Percentiles rank a stretch among this genome's conserved stretches.
Evolutionary conservation across 2,329 filamentous ascomycete species (phyloP).

Genomic region (Penicillium sp.): DNA sequence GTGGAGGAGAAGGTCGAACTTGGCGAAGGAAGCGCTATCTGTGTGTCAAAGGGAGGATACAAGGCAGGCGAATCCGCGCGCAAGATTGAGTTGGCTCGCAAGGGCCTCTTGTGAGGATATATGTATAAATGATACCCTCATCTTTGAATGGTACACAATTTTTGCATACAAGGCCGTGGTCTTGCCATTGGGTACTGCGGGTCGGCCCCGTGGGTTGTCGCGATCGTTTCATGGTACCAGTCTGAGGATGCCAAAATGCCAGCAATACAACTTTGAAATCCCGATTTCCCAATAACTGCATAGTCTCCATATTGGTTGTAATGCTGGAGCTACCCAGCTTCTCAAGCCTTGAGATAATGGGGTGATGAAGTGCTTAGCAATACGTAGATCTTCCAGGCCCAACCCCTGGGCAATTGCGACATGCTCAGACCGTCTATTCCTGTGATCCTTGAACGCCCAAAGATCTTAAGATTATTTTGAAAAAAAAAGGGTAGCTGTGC

Average conservation of each 20-base stretch:
- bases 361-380: no score
- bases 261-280: no score
- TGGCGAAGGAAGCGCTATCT: conserved; percentile 52
- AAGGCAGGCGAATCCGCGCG: conserved; percentile 49
- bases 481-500: no score
- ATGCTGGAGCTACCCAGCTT: no score
- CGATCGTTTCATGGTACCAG: not conserved
- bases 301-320: no score
- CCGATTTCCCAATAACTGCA: no score
- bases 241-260: no score
- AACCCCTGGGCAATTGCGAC: no score
- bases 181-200: not conserved
- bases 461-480: not conserved
- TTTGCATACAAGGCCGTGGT: not conserved
- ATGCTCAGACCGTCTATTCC: no score
- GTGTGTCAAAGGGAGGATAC: conserved; percentile 52
- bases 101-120: conserved; percentile 46
- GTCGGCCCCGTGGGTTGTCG: not conserved
- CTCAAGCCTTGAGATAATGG: no score
- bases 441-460: no score
- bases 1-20: conserved; percentile 75
- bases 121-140: not conserved
- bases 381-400: no score
- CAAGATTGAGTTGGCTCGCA: conserved; percentile 54
- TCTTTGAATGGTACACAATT: not conserved